Evolutionary conservation across 768 basidiomycete genomes (phyloP), one percentile per base, ranked within the genome.

Genomic region (Rhodotorula diobovata): DNA sequence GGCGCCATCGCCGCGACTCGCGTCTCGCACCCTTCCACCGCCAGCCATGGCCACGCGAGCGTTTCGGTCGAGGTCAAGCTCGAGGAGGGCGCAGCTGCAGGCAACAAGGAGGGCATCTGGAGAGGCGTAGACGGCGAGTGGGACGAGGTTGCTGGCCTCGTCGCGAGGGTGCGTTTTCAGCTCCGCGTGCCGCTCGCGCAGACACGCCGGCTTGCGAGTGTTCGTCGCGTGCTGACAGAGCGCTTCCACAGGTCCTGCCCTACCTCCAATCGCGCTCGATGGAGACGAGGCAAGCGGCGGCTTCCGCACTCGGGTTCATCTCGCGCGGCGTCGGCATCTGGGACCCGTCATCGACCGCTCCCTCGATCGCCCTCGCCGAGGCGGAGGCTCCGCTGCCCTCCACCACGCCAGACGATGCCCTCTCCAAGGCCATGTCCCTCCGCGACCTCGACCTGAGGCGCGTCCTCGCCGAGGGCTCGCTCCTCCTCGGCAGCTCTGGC

Each of bases 241-340:
- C 23, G 23, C 63, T n/a, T n/a, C n/a, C 30, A 39, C 79, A 96
- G 90, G 89, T 99, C 76, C 82, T 97, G 21, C 96, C 96, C 10
- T 93, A 86, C 79, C 84, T 98, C 4, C 90, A 90, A 79, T 93
- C 92, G 51, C 91, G 90, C 82, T 90, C 89, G n/a, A 88, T 87
- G 72, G 96, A 99, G 69, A 93, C 95, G 4, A 87, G 96, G 55
- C 86, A 87, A 6, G 93, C 96, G 0, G 92, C 93, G 0, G 91
- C 93, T 0, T 85, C 87, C 66, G 90, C 96, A 1, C 84, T 98
- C 55, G 91, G 91, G 0, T 88, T 91, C 62, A 90, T 98, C 69
- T 93, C 90, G 74, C 84, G 87, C 12, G 84, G 89, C 25, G 88
- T 93, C 4, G 94, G 95, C 1, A 62, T 83, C 86, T 73, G 95